Evolutionary conservation across 2,329 filamentous ascomycete genomes (phyloP).

Genomic region (Botrytis fabae): DNA sequence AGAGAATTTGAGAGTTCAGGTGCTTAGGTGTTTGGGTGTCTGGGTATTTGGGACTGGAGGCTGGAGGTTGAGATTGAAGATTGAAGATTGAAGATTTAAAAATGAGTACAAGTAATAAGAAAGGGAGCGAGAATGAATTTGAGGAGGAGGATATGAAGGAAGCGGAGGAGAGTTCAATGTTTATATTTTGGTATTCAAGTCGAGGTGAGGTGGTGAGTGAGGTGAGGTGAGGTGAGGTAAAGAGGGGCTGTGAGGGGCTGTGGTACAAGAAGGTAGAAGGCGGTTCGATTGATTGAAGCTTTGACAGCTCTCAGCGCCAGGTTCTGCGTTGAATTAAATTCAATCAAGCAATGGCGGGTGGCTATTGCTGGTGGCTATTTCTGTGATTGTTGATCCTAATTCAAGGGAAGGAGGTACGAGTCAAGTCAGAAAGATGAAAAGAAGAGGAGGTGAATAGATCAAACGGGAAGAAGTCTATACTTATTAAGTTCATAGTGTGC

Average conservation of each 20-base stretch:
- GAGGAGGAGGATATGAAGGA: background rate
- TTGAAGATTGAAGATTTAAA: constrained; percentile 5
- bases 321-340: background rate
- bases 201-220: background rate
- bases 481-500: background rate
- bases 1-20: background rate
- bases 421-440: background rate
- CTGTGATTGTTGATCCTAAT: background rate
- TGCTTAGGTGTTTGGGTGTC: background rate
- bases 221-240: background rate
- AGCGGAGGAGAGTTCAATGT: background rate
- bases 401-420: background rate
- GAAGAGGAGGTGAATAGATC: background rate
- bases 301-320: background rate
- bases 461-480: background rate
- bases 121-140: background rate
- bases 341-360: background rate
- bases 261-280: background rate
- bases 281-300: constrained; percentile 8
- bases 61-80: background rate
- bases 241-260: background rate
- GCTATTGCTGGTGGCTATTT: background rate
- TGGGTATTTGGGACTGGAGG: background rate
- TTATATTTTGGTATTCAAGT: background rate
- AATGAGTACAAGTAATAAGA: constrained; percentile 2